phyloP scores from a whole-genome alignment of 1,284 basidiomycete genomes.

The Heterobasidion occidentale region DNA sequence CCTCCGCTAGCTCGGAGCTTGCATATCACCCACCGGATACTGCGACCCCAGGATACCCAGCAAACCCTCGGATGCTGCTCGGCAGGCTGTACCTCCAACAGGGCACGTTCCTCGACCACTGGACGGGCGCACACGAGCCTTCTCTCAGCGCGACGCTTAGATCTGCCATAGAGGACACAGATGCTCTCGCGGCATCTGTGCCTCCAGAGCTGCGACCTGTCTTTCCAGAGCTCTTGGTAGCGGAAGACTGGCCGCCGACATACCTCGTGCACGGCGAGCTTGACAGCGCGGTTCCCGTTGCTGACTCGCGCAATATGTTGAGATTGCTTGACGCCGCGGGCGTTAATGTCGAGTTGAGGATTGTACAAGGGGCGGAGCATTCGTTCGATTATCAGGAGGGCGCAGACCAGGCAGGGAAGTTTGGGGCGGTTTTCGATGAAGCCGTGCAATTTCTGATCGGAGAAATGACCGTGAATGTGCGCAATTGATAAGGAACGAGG shows the following conservation, averaged over 20 bases:
- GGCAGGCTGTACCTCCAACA: slow-evolving; percentile 50
- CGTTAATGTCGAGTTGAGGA: slow-evolving; percentile 29
- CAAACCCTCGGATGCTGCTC: slow-evolving; percentile 55
- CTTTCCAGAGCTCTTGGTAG: slow-evolving; percentile 46
- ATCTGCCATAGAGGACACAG: neutral
- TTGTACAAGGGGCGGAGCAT: slow-evolving; percentile 44
- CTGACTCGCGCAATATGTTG: slow-evolving; percentile 39
- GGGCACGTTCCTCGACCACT: slow-evolving; percentile 52
- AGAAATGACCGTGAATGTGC: neutral
- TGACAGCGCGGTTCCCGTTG: slow-evolving; percentile 43
- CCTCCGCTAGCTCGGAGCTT: slow-evolving; percentile 36
- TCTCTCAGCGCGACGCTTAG: slow-evolving; percentile 3
- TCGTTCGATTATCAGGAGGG: slow-evolving; percentile 43
- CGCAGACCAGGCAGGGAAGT: slow-evolving; percentile 29
- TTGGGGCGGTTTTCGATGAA: slow-evolving; percentile 25
- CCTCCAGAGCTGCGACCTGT: slow-evolving; percentile 29
- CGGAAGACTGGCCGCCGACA: slow-evolving; percentile 41
- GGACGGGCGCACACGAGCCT: slow-evolving; percentile 42
- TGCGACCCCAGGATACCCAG: slow-evolving; percentile 45
- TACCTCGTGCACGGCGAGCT: slow-evolving; percentile 46
- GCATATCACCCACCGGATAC: slow-evolving; percentile 36
- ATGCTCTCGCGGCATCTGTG: slow-evolving; percentile 17
- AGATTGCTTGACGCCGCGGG: slow-evolving; percentile 17
- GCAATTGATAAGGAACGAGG: too few relatives aligned
- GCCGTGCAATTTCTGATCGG: slow-evolving; percentile 24